Conservation (phyloP, 345 rosid species). For the Lumnitzera racemosa region DNA sequence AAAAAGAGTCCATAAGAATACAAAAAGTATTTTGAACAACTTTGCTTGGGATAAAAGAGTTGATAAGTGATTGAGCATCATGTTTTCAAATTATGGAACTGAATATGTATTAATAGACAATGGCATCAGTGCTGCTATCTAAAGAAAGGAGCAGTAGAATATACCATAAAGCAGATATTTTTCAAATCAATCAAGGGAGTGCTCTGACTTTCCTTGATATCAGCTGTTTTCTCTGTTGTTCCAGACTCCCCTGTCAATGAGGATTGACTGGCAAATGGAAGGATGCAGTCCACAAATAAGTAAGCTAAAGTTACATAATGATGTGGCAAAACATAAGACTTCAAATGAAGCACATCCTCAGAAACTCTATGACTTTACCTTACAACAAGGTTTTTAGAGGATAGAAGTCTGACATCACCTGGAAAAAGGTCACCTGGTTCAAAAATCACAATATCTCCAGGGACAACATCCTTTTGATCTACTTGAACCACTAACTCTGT, state of each 20-base stretch:
- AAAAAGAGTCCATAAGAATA: no score
- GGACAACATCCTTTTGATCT: slow-evolving; percentile 68
- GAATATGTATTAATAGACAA: no score
- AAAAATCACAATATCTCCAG: slow-evolving; percentile 60
- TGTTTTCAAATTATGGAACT: no score
- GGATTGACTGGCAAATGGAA: slow-evolving; percentile 40
- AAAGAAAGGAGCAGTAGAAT: slow-evolving; percentile 1
- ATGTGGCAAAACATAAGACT: no score
- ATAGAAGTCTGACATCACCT: slow-evolving; percentile 58
- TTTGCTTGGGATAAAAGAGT: no score
- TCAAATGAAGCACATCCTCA: background rate
- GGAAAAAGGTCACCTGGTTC: slow-evolving; percentile 75
- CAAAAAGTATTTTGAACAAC: no score
- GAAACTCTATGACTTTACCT: slow-evolving; percentile 25
- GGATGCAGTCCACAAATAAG: background rate
- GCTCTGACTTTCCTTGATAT: slow-evolving; percentile 36
- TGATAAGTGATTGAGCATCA: no score
- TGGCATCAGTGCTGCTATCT: no score
- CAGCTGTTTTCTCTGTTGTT: slow-evolving; percentile 50
- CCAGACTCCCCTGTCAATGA: slow-evolving; percentile 70
- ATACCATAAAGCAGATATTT: slow-evolving; percentile 72
- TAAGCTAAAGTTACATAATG: no score
- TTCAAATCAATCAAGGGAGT: slow-evolving; percentile 60
- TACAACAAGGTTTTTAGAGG: slow-evolving; percentile 59
- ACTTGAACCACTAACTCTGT: slow-evolving; percentile 57